Percentiles rank a stretch among this genome's conserved stretches.
Conservation (phyloP, 2,329 filamentous ascomycete genomes). For the Cladosporium sp. region DNA sequence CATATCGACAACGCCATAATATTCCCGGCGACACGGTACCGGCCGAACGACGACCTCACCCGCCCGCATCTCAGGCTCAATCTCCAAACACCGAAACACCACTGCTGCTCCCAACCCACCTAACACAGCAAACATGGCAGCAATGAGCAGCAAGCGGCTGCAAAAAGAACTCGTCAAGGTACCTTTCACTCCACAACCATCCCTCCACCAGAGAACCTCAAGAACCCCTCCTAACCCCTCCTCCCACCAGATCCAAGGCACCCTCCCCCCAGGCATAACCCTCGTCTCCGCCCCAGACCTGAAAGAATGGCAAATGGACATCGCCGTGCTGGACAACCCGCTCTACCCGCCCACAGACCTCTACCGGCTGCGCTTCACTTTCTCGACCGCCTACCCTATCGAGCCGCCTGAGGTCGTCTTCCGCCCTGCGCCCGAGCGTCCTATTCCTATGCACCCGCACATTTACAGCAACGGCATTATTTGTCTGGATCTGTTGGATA, state of each 20-base stretch:
- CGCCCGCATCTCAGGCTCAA: too few relatives aligned
- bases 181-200: constrained; percentile 16
- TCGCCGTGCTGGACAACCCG: constrained; percentile 88
- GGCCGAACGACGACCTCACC: background rate
- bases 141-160: constrained; percentile 37
- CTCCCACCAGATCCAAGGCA: constrained; percentile 47
- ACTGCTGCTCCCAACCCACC: background rate
- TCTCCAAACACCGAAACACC: too few relatives aligned
- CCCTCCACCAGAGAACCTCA: too few relatives aligned
- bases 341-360: constrained; percentile 70
- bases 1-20: background rate
- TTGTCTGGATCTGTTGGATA: constrained; percentile 85
- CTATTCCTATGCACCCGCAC: constrained; percentile 91
- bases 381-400: constrained; percentile 82
- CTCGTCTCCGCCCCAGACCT: constrained; percentile 79
- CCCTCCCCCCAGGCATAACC: constrained; percentile 65
- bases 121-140: constrained; percentile 23
- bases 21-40: background rate
- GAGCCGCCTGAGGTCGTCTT: constrained; percentile 96
- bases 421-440: constrained; percentile 48
- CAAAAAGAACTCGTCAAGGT: constrained; percentile 56
- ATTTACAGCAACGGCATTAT: constrained; percentile 99
- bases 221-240: too few relatives aligned
- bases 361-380: constrained; percentile 84
- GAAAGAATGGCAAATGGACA: constrained; percentile 88